phyloP scores from a whole-genome alignment of 1,284 basidiomycete genomes.

The Trichosporon ovoides region DNA sequence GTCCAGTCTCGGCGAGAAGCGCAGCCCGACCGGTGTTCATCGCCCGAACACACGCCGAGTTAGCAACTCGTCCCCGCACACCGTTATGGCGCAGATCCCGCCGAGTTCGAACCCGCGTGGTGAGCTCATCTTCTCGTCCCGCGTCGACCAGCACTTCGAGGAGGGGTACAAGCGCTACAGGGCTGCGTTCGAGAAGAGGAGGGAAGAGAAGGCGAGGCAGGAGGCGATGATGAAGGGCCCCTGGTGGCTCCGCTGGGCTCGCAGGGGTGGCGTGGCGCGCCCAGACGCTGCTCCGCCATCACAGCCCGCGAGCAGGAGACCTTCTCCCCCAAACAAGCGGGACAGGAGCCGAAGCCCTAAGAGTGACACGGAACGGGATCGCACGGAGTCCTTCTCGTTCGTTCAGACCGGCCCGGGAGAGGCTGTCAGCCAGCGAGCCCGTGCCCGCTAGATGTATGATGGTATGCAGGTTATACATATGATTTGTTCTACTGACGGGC shows the following conservation, averaged over 20 bases:
- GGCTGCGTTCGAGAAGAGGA: conserved; percentile 75
- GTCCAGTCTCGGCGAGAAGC: conserved; percentile 13
- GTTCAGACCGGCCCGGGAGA: conserved; percentile 13
- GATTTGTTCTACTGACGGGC: no score
- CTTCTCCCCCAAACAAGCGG: neutral
- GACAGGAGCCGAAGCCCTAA: neutral
- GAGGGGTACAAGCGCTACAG: conserved; percentile 92
- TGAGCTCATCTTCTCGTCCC: conserved; percentile 90
- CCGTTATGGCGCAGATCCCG: conserved; percentile 73
- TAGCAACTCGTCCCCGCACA: conserved; percentile 16
- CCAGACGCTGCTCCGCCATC: no score
- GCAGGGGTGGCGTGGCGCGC: neutral
- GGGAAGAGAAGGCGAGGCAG: conserved; percentile 58
- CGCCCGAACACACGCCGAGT: conserved; percentile 12
- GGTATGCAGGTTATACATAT: no score
- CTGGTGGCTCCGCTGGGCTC: conserved; percentile 15
- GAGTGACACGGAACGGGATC: conserved; percentile 4
- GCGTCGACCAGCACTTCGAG: conserved; percentile 73
- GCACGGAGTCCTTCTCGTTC: conserved; percentile 19
- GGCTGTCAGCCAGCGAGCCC: conserved; percentile 8
- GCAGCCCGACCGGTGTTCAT: conserved; percentile 37
- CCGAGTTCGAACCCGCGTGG: conserved; percentile 85
- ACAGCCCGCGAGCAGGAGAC: neutral
- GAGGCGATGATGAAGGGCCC: conserved; percentile 22
- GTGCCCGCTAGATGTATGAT: neutral